Conservation (phyloP, 2,329 filamentous ascomycete species). For the Hypomyces rosellus region DNA sequence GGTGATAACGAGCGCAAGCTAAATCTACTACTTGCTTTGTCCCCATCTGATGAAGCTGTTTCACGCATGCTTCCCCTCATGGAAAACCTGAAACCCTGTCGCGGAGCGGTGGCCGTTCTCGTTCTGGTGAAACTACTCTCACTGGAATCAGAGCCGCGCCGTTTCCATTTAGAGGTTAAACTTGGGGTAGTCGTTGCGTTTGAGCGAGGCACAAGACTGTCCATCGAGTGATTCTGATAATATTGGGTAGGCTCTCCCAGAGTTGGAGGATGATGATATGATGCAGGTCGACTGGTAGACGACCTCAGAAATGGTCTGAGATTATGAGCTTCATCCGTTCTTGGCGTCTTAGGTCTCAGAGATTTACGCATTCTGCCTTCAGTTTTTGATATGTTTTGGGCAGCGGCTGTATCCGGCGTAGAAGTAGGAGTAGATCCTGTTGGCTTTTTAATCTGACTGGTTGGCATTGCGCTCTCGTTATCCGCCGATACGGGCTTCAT, state of each 20-base stretch:
- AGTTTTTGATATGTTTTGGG: neutral
- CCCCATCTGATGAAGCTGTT: conserved; percentile 22
- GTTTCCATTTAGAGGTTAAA: conserved; percentile 35
- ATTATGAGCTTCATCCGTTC: too few relatives aligned
- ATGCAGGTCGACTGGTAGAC: conserved; percentile 20
- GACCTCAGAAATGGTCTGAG: neutral
- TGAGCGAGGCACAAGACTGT: conserved; percentile 16
- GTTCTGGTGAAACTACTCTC: conserved; percentile 77
- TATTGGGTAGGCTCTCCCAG: conserved; percentile 13
- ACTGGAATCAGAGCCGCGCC: conserved; percentile 58
- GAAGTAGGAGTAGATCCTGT: too few relatives aligned
- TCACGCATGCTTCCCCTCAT: conserved; percentile 50
- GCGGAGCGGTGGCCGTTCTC: conserved; percentile 40
- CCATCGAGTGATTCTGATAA: conserved; percentile 20
- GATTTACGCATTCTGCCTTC: conserved; percentile 19
- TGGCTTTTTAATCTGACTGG: too few relatives aligned
- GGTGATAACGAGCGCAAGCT: conserved; percentile 68
- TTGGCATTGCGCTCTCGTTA: too few relatives aligned
- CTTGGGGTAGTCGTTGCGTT: neutral
- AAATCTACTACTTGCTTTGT: conserved; percentile 49
- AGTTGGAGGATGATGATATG: conserved; percentile 22
- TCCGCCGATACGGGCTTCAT: too few relatives aligned
- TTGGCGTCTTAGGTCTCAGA: conserved; percentile 13
- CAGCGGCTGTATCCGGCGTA: too few relatives aligned
- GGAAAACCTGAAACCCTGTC: conserved; percentile 62